phyloP scores from a whole-genome alignment of 345 rosid species.

The Camelina hispida region DNA sequence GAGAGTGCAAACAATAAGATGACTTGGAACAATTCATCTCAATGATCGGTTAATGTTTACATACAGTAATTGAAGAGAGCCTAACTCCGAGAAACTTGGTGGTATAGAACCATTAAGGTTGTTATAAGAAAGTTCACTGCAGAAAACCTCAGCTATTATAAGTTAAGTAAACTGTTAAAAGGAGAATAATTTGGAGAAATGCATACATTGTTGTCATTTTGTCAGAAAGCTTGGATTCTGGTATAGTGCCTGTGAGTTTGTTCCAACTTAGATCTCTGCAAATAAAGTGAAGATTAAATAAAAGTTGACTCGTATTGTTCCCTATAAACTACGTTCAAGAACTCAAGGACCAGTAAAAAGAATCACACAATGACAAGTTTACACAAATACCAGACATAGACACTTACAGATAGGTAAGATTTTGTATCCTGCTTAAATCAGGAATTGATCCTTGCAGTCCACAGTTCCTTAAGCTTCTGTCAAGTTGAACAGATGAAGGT shows the following conservation, averaged over 20 bases:
- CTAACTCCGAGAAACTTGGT: constrained; percentile 60
- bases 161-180: neutral
- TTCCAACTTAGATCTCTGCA: constrained; percentile 82
- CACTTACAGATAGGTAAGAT: constrained; percentile 69
- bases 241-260: constrained; percentile 65
- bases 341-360: constrained; percentile 21
- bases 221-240: constrained; percentile 63
- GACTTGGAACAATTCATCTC: neutral
- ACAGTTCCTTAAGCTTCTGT: constrained; percentile 93
- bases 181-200: constrained; percentile 4
- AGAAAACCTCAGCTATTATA: constrained; percentile 20
- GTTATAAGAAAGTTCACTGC: constrained; percentile 78
- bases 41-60: constrained; percentile 38
- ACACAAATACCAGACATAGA: neutral
- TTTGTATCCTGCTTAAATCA: constrained; percentile 64
- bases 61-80: constrained; percentile 73
- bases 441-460: constrained; percentile 71
- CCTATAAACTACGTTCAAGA: neutral
- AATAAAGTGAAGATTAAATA: neutral
- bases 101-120: constrained; percentile 71
- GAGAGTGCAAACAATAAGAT: constrained; percentile 6
- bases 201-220: constrained; percentile 72
- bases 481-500: constrained; percentile 33
- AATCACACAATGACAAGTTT: neutral
- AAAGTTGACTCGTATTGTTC: neutral